phyloP scores from a whole-genome alignment of 495 filamentous ascomycete species.

The Xylaria sp. region DNA sequence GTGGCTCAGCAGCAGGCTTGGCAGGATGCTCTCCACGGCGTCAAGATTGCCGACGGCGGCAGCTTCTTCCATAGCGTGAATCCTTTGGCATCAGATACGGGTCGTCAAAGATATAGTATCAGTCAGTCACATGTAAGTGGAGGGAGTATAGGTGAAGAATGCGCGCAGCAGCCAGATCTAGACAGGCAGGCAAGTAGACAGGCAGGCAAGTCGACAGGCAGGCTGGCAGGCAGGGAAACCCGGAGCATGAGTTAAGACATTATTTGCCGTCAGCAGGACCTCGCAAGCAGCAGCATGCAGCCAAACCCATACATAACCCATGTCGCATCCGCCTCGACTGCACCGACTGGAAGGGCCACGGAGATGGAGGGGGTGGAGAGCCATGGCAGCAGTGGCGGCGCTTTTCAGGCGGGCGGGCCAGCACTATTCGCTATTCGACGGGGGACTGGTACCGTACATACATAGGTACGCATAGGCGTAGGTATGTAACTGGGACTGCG shows the following conservation, averaged over 20 bases:
- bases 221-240: constrained; percentile 25
- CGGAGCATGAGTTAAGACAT: constrained; percentile 16
- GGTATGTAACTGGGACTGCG: no score
- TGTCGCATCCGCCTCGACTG: constrained; percentile 25
- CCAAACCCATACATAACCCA: constrained; percentile 17
- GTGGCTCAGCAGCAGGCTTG: constrained; percentile 29
- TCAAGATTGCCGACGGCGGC: constrained; percentile 32
- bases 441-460: no score
- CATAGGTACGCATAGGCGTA: no score
- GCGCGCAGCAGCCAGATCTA: constrained; percentile 15
- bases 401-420: constrained; percentile 15
- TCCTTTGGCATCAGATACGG: constrained; percentile 29
- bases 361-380: constrained; percentile 26
- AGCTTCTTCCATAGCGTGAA: constrained; percentile 34
- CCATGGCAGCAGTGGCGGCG: neutral
- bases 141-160: constrained; percentile 18
- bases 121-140: constrained; percentile 25
- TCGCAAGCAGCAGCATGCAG: neutral
- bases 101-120: constrained; percentile 12
- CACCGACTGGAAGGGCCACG: constrained; percentile 18
- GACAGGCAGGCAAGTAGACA: no score
- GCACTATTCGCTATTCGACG: no score
- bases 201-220: constrained; percentile 8
- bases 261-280: constrained; percentile 20
- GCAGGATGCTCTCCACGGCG: constrained; percentile 28